phyloP scores from a whole-genome alignment of 495 filamentous ascomycete genomes.

The Niebla homalea region DNA sequence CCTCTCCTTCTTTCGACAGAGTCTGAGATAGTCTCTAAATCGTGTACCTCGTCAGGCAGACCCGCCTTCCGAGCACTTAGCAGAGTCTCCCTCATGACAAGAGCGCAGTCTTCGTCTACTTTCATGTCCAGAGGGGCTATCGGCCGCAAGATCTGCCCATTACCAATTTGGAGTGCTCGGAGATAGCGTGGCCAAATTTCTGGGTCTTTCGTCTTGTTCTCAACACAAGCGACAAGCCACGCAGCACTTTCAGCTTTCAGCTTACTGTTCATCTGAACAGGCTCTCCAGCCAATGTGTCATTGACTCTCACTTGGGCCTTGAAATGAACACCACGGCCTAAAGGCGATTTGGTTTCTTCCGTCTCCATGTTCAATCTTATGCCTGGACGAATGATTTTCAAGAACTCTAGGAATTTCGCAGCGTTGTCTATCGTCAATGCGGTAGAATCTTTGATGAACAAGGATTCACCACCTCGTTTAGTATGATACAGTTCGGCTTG shows the following conservation, averaged over 20 bases:
- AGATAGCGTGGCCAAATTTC: constrained; percentile 27
- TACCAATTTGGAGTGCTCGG: constrained; percentile 23
- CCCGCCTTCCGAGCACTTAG: constrained; percentile 28
- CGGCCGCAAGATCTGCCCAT: constrained; percentile 28
- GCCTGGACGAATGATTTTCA: constrained; percentile 19
- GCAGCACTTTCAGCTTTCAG: constrained; percentile 26
- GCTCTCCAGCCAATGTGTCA: constrained; percentile 19
- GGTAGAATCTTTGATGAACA: constrained; percentile 25
- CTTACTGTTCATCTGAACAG: constrained; percentile 27
- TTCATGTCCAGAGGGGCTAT: constrained; percentile 20
- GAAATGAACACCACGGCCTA: constrained; percentile 3
- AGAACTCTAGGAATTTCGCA: constrained; percentile 30
- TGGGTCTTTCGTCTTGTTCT: constrained; percentile 23
- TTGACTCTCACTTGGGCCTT: constrained; percentile 24
- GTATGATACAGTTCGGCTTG: constrained; percentile 31
- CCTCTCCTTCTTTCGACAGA: constrained; percentile 5
- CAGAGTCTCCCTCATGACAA: constrained; percentile 30
- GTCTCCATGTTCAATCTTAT: constrained; percentile 19
- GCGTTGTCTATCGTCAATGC: constrained; percentile 29
- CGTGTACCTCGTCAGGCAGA: constrained; percentile 25
- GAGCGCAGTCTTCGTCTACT: constrained; percentile 24
- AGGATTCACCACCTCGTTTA: constrained; percentile 22
- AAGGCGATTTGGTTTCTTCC: constrained; percentile 6
- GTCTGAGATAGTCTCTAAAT: constrained; percentile 12
- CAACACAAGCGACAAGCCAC: constrained; percentile 30